Conservation (phyloP, 2,329 filamentous ascomycete genomes). For the Chaetomiaceae sp. region DNA sequence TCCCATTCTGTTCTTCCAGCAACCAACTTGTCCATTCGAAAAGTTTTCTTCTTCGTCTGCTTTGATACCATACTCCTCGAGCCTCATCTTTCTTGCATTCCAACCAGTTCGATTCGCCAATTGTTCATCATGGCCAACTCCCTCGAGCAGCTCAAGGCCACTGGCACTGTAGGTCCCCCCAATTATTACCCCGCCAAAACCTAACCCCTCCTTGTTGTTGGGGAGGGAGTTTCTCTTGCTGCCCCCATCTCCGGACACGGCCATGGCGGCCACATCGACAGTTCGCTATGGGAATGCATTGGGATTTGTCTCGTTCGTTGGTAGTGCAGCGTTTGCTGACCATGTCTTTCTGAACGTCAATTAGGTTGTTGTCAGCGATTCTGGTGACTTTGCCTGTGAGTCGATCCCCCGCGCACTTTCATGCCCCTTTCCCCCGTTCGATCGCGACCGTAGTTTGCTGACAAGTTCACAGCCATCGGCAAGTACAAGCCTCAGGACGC, state of each 20-base stretch:
- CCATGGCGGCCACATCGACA: neutral
- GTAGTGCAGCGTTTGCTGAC: constrained; percentile 25
- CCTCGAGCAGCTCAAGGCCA: constrained; percentile 94
- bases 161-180: constrained; percentile 76
- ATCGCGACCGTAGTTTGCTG: constrained; percentile 2
- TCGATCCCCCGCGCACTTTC: constrained; percentile 28
- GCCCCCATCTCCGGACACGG: too few relatives aligned
- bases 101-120: neutral
- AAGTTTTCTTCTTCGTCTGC: neutral
- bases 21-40: too few relatives aligned
- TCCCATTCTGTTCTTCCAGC: neutral
- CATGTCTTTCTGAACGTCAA: constrained; percentile 2
- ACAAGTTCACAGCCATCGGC: constrained; percentile 69
- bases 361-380: constrained; percentile 93
- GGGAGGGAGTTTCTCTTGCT: constrained; percentile 3
- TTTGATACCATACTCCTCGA: neutral
- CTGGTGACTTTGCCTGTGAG: constrained; percentile 79
- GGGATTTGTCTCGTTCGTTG: too few relatives aligned
- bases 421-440: constrained; percentile 6
- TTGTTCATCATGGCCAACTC: constrained; percentile 67
- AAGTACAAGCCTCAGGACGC: constrained; percentile 99
- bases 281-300: neutral
- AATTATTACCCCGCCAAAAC: constrained; percentile 33
- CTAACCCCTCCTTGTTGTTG: too few relatives aligned
- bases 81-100: neutral